These are phyloP conservation scores for Heritiera littoralis DNA, from an alignment of 345 rosid species.

Conservation along the genomic window DNA sequence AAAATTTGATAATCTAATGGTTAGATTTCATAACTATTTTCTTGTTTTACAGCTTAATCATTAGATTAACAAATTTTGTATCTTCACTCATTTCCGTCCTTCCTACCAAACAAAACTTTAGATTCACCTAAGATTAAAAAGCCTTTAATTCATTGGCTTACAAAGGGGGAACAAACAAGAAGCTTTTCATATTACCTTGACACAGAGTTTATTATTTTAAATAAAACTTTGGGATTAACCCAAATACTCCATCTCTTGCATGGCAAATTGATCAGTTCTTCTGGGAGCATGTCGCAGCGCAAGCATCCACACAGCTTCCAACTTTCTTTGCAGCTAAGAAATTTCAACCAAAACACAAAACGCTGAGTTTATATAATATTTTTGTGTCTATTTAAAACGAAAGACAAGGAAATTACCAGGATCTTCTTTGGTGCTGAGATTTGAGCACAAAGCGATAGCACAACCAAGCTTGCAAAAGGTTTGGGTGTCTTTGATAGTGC, in stretches of 20 bases:
- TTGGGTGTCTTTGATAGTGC: not conserved
- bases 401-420: conserved; percentile 28
- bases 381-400: not conserved
- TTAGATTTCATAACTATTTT: no score
- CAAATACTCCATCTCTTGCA: not conserved
- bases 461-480: conserved; percentile 52
- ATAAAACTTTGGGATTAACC: no score
- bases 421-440: conserved; percentile 40
- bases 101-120: no score
- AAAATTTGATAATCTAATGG: no score
- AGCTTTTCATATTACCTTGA: no score
- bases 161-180: no score
- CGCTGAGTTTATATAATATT: not conserved
- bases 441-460: conserved; percentile 43
- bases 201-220: no score
- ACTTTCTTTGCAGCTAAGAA: not conserved
- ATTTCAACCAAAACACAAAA: not conserved
- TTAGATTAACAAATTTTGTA: no score
- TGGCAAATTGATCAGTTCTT: not conserved
- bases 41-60: no score
- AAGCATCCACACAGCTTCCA: not conserved
- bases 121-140: no score
- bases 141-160: no score
- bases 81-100: no score
- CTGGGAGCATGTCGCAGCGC: not conserved